Evolutionary conservation across 257 asterid genomes (phyloP), one percentile per base, ranked within the genome.

Genomic region (Voacanga thouarsii): DNA sequence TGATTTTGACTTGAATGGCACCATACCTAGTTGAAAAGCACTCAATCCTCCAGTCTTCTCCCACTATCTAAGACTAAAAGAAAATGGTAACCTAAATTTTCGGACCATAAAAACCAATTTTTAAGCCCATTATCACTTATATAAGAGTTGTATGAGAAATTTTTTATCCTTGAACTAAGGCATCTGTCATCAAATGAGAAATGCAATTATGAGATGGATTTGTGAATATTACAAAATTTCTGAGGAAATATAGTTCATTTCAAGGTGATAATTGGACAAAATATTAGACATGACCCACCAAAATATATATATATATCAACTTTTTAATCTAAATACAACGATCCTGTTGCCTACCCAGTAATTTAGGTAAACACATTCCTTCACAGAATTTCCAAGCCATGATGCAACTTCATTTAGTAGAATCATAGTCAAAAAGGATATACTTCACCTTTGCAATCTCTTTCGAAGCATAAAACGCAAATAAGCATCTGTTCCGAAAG

Each of bases 401-500:
- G n/a, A 63, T 63, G 41, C 21, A 63, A 72, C 59, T 79, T 59
- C 8, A 63, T 12, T 16, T 16, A 63, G 69, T 63, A 28, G 16
- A 60, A 28, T 63, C 44, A 63, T 28, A 1, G 3, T 55, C 1
- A 55, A 55, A 84, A 49, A 69, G 84, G 79, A 79, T 63, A 51
- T 59, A 71, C 69, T 85, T 74, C 79, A 94, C 98, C 92, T 89
- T 89, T 76, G 89, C 83, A 94, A 84, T 83, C 91, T 92, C 85
- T 87, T 92, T 21, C 97, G 90, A 47, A 94, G 97, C 96, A 88
- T 89, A 85, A 80, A 90, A 43, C 97, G 96, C 88, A 94, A 84
- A 80, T 90, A 92, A 78, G 97, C 83, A 89, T 94, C 98, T 3
- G 98, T 92, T 68, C 98, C 98, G 55, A 87, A 90, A 44, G 97